Evolutionary conservation across 371 early-diverging fungal species (phyloP).

Genomic region (Batkoa obscura): DNA sequence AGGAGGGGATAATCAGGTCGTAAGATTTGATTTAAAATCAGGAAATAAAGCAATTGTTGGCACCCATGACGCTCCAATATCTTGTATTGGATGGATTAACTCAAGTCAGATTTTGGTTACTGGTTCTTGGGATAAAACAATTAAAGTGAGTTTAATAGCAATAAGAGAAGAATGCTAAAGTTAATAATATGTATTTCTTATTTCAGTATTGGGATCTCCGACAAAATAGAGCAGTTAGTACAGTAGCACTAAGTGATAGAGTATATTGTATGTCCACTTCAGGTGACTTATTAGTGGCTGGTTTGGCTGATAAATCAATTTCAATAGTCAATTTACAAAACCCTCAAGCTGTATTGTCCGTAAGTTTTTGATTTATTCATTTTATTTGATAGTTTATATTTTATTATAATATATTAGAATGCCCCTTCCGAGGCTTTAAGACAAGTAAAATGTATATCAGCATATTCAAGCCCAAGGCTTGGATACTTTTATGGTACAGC

Average conservation of each 20-base stretch:
- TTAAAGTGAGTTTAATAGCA: constrained; percentile 22
- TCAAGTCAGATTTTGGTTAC: constrained; percentile 39
- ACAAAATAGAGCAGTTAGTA: constrained; percentile 33
- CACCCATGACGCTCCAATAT: constrained; percentile 57
- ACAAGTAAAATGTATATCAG: no score
- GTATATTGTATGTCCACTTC: constrained; percentile 64
- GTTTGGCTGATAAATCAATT: constrained; percentile 52
- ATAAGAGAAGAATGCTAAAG: no score
- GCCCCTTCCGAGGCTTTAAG: no score
- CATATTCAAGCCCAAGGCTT: no score
- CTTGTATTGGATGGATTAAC: constrained; percentile 38
- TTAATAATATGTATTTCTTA: constrained; percentile 4
- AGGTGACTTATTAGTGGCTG: constrained; percentile 49
- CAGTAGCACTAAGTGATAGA: constrained; percentile 51
- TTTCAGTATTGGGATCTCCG: constrained; percentile 66
- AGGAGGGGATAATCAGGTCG: no score
- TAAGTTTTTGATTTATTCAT: neutral
- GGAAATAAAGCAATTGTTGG: no score
- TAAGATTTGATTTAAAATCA: no score
- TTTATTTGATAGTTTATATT: constrained; percentile 1
- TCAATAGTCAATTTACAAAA: constrained; percentile 49
- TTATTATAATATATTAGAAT: constrained; percentile 15
- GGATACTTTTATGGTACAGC: no score
- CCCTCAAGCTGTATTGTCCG: constrained; percentile 43
- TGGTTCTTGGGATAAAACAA: constrained; percentile 90